A percentile compares a stretch with the other conserved stretches of the same genome.
These are phyloP conservation scores for Sanghuangporus weigelae DNA, from an alignment of 1,284 basidiomycete genomes.

Conservation along the genomic window DNA sequence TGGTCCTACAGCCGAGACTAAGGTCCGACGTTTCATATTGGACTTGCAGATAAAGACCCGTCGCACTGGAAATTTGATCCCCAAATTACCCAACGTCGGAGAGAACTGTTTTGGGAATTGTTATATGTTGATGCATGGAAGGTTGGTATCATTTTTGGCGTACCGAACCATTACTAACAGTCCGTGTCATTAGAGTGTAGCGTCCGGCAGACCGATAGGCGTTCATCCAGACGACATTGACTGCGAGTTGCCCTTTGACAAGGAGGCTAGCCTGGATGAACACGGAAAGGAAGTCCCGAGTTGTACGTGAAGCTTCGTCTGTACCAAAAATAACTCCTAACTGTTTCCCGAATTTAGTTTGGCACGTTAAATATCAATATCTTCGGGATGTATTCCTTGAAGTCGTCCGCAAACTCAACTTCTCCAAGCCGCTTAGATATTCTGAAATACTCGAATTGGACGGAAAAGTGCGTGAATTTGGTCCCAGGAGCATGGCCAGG, in stretches of 20 bases:
- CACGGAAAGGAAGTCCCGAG: not conserved
- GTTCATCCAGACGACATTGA: not conserved
- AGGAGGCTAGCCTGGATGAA: not conserved
- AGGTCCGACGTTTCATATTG: not conserved
- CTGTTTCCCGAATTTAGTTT: not conserved
- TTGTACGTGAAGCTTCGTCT: not conserved
- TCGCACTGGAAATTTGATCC: slow-evolving; percentile 2
- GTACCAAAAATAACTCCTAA: not conserved
- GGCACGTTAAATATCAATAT: slow-evolving; percentile 12
- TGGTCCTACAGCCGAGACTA: not conserved
- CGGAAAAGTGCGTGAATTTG: slow-evolving; percentile 15
- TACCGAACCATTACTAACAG: not conserved
- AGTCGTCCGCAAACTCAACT: slow-evolving; percentile 5
- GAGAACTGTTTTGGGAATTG: slow-evolving; percentile 7
- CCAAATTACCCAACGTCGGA: not conserved
- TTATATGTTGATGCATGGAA: not conserved
- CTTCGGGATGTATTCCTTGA: slow-evolving; percentile 9
- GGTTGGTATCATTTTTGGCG: not conserved
- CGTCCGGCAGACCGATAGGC: not conserved
- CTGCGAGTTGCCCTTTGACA: slow-evolving; percentile 2
- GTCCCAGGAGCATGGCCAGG: not conserved
- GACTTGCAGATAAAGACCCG: slow-evolving; percentile 6
- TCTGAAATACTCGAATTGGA: slow-evolving; percentile 16
- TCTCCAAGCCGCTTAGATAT: slow-evolving; percentile 12
- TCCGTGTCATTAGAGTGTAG: not conserved